phyloP scores from a whole-genome alignment of 441 rosid genomes.

The Aleurites moluccanus region DNA sequence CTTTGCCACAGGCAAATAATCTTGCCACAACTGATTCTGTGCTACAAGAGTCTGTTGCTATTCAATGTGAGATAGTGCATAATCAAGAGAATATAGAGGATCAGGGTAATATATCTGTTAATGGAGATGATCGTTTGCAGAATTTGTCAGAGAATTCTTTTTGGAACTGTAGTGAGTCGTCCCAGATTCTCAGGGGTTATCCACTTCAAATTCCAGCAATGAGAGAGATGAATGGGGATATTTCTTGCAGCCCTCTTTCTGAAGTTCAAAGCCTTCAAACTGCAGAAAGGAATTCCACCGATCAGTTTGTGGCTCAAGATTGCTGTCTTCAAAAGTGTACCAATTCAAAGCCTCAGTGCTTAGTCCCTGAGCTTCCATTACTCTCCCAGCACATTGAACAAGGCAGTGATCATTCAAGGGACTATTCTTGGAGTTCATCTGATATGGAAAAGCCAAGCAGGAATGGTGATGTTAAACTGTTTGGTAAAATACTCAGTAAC shows the following conservation, averaged over 20 bases:
- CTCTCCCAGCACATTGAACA: conserved; percentile 35
- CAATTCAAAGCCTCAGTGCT: conserved; percentile 28
- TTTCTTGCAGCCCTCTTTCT: conserved; percentile 28
- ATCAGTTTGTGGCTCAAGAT: conserved; percentile 41
- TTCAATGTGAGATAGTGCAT: conserved; percentile 28
- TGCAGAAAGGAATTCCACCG: conserved; percentile 34
- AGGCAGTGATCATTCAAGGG: conserved; percentile 35
- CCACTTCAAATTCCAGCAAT: conserved; percentile 40
- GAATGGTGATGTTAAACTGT: conserved; percentile 77
- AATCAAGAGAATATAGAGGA: conserved; percentile 34
- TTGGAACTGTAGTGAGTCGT: conserved; percentile 31
- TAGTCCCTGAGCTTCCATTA: conserved; percentile 44
- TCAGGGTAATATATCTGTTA: conserved; percentile 27
- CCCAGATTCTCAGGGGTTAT: conserved; percentile 48
- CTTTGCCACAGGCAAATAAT: conserved; percentile 35
- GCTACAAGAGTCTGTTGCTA: conserved; percentile 34
- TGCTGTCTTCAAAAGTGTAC: conserved; percentile 60
- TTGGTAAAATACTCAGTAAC: conserved; percentile 75
- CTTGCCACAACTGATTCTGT: conserved; percentile 24
- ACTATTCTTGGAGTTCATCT: conserved; percentile 42
- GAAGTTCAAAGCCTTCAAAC: conserved; percentile 36
- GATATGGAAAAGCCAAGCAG: conserved; percentile 53
- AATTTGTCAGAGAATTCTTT: conserved; percentile 34
- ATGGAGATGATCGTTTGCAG: conserved; percentile 34
- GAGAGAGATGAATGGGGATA: conserved; percentile 46